A percentile compares a stretch with the other conserved stretches of the same genome.
Conservation (phyloP, 2,329 filamentous ascomycete genomes). For the Beauveria varroae region DNA sequence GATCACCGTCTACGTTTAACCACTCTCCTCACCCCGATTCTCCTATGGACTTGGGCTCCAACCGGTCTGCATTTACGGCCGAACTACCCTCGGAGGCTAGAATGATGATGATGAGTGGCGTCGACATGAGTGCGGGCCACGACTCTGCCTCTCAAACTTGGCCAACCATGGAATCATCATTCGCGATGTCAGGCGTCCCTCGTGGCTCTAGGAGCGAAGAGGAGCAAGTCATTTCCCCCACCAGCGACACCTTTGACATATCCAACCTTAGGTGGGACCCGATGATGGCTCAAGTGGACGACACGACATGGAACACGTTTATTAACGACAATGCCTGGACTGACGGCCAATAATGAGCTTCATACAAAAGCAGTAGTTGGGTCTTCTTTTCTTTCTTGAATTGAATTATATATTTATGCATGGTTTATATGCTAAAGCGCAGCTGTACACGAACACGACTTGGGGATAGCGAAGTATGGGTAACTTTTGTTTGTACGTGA, state of each 20-base stretch:
- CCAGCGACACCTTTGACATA: background rate
- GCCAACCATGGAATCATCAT: conserved; percentile 9
- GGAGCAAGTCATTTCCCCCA: conserved; percentile 1
- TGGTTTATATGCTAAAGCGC: background rate
- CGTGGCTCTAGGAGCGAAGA: background rate
- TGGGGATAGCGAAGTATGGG: background rate
- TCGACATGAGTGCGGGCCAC: conserved; percentile 23
- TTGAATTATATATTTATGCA: background rate
- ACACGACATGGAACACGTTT: conserved; percentile 23
- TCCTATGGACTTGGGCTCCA: conserved; percentile 15
- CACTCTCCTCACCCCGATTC: conserved; percentile 14
- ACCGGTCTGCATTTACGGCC: conserved; percentile 32
- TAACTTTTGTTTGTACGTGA: background rate
- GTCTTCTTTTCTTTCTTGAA: background rate
- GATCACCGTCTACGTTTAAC: background rate
- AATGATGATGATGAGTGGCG: conserved; percentile 30
- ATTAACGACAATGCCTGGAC: conserved; percentile 23
- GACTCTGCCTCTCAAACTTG: conserved; percentile 11
- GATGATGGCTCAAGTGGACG: conserved; percentile 17
- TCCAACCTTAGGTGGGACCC: conserved; percentile 13
- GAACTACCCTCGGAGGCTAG: conserved; percentile 35
- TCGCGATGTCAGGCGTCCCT: background rate
- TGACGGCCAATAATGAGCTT: background rate
- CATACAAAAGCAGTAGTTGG: background rate
- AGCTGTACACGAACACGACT: background rate